phyloP scores from a whole-genome alignment of 192 early-diverging fungal species.

The Entomortierella lignicola region DNA sequence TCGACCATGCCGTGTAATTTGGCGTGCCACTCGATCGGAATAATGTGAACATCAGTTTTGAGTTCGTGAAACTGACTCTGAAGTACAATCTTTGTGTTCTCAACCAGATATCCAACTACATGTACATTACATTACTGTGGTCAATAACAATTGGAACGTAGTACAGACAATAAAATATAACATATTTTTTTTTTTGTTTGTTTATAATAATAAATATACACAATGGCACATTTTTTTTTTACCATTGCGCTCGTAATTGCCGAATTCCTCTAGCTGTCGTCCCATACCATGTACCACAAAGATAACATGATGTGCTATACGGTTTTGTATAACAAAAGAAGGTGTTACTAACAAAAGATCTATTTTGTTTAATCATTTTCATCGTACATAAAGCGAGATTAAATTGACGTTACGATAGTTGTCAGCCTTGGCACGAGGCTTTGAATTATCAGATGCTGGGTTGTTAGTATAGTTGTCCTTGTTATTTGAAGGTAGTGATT shows the following conservation, averaged over 20 bases:
- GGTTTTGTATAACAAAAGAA: not conserved
- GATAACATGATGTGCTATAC: constrained; percentile 55
- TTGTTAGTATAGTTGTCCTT: not conserved
- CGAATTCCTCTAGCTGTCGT: constrained; percentile 58
- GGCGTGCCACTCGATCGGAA: constrained; percentile 59
- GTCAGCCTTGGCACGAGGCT: not conserved
- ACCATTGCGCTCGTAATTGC: constrained; percentile 60
- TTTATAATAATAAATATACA: too few species aligned
- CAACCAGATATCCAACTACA: constrained; percentile 39
- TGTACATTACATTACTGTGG: too few species aligned
- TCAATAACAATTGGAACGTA: not conserved
- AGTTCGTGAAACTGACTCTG: constrained; percentile 46
- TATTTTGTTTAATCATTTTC: too few species aligned
- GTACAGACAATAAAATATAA: not conserved
- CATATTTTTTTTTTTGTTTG: not conserved
- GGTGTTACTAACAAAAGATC: not conserved
- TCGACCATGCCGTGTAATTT: constrained; percentile 57
- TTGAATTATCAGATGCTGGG: not conserved
- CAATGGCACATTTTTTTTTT: too few species aligned
- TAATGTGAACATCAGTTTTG: constrained; percentile 49
- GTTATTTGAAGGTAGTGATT: not conserved
- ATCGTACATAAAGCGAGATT: not conserved
- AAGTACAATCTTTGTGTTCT: constrained; percentile 44
- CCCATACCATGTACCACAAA: constrained; percentile 67
- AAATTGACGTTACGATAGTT: constrained; percentile 18